Base-by-base conservation (phyloP, 106 monocot genomes). In the Phalaenopsis aphrodite region DNA sequence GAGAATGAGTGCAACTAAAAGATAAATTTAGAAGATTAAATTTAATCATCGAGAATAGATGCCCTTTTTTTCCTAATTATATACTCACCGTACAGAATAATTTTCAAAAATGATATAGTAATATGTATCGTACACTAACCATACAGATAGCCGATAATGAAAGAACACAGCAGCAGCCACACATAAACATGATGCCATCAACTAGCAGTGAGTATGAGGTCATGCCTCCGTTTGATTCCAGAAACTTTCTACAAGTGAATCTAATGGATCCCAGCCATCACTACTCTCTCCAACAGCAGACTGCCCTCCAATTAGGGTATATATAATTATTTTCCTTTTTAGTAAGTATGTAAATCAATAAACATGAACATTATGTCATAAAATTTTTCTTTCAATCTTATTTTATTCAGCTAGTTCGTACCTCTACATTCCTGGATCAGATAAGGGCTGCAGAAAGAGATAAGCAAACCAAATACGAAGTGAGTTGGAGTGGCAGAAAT, bases 271-370 rank as follows among this genome's bases (percentile, higher is more conserved):
- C 80, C 73, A 83, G 67, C 78, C 81, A 78, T 76, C 84, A 88
- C 57, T 87, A 87, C 41, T 78, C 84, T 79, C 81, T 78, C n/a
- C 82, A 79, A 75, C 84, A 87, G 77, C 87, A 87, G 58, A 85
- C 85, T 56, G 78, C 81, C 67, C 85, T 85, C 81, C 85, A 85
- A 43, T 69, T 85, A 47, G 85, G 85, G 76, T 85, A 82, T 45
- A 5, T 24, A 24, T 57, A 57, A 30, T 64, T n/a, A 21, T 23
- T 64, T 6, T 4, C 3, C 8, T 21, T n/a, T 21, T 52, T 14
- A 52, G 52, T 0, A n/a, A 21, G 21, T 23, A n/a, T 30, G 2
- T 61, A 23, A 61, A 4, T 19, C 21, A 18, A 61, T 5, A 23
- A 21, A 7, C 5, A 23, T 61, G 2, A 61, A n/a, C 5, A 61